Evolutionary conservation across 768 basidiomycete genomes (phyloP).

Genomic region (Scleroderma citrinum): DNA sequence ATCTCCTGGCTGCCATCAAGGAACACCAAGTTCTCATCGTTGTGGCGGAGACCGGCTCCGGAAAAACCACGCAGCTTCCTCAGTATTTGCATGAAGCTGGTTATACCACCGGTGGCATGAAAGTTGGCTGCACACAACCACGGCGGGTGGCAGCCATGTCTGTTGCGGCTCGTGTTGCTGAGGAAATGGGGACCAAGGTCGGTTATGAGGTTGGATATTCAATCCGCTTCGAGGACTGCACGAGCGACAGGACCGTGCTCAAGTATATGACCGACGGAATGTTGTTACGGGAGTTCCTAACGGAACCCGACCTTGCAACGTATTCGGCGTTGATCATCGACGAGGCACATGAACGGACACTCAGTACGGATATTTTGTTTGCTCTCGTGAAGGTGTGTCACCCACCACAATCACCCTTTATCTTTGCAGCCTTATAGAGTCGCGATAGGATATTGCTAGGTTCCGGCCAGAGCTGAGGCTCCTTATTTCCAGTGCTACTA

Average conservation of each 20-base stretch:
- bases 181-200: slow-evolving; percentile 96
- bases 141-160: slow-evolving; percentile 99
- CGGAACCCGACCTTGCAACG: slow-evolving; percentile 93
- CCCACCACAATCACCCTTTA: slow-evolving; percentile 15
- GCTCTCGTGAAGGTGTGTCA: slow-evolving; percentile 90
- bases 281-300: slow-evolving; percentile 94
- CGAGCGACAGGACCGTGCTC: slow-evolving; percentile 96
- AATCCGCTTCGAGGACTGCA: slow-evolving; percentile 99
- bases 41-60: slow-evolving; percentile 97
- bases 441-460: slow-evolving; percentile 81
- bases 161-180: slow-evolving; percentile 97
- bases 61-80: slow-evolving; percentile 97
- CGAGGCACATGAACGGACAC: slow-evolving; percentile 95
- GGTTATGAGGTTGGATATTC: slow-evolving; percentile 99
- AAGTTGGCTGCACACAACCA: slow-evolving; percentile 90
- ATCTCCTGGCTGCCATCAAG: slow-evolving; percentile 82
- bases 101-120: slow-evolving; percentile 80
- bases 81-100: slow-evolving; percentile 99
- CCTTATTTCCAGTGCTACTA: slow-evolving; percentile 92
- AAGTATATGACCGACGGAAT: slow-evolving; percentile 99
- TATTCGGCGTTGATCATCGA: slow-evolving; percentile 97
- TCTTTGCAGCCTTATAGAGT: slow-evolving; percentile 17
- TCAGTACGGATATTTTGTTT: slow-evolving; percentile 98
- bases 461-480: slow-evolving; percentile 92
- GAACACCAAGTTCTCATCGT: slow-evolving; percentile 95